Evolutionary conservation across 2,329 filamentous ascomycete genomes (phyloP).

Genomic region (Fusarium sp.): DNA sequence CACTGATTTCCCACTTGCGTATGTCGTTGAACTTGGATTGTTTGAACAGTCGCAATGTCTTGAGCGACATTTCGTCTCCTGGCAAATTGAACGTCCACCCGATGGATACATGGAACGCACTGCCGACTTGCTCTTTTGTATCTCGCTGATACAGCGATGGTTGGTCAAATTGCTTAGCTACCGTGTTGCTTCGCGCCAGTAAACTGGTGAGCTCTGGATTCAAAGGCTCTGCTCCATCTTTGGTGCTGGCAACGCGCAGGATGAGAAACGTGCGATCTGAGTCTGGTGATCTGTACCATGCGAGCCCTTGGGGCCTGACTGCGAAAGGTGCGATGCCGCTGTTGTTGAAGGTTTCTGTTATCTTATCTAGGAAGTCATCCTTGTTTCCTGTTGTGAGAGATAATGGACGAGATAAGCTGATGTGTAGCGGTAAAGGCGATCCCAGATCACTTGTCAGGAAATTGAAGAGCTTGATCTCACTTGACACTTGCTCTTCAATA

Average conservation of each 20-base stretch:
- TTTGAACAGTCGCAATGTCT: slow-evolving; percentile 44
- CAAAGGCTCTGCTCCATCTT: slow-evolving; percentile 45
- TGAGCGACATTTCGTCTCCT: slow-evolving; percentile 51
- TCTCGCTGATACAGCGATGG: slow-evolving; percentile 73
- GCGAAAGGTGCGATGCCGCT: slow-evolving; percentile 50
- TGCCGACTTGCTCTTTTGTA: slow-evolving; percentile 41
- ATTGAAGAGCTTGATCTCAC: slow-evolving; percentile 65
- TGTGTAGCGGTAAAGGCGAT: slow-evolving; percentile 83
- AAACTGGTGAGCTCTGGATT: slow-evolving; percentile 71
- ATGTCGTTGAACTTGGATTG: slow-evolving; percentile 48
- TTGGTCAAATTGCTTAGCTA: slow-evolving; percentile 77
- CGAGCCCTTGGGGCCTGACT: slow-evolving; percentile 55
- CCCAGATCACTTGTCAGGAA: slow-evolving; percentile 83
- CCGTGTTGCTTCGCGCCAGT: slow-evolving; percentile 75
- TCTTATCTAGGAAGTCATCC: slow-evolving; percentile 70
- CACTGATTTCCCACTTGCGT: slow-evolving; percentile 60
- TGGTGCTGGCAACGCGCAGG: slow-evolving; percentile 65
- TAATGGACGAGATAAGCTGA: slow-evolving; percentile 88
- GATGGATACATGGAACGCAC: slow-evolving; percentile 86
- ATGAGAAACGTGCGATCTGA: slow-evolving; percentile 87
- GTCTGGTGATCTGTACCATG: slow-evolving; percentile 65
- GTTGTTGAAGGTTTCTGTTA: slow-evolving; percentile 58
- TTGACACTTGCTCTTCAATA: slow-evolving; percentile 51
- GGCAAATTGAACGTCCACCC: slow-evolving; percentile 80
- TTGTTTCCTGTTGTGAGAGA: slow-evolving; percentile 79